Conservation (phyloP, 352 stramenopile species). For the Phytopythium delawarense region DNA sequence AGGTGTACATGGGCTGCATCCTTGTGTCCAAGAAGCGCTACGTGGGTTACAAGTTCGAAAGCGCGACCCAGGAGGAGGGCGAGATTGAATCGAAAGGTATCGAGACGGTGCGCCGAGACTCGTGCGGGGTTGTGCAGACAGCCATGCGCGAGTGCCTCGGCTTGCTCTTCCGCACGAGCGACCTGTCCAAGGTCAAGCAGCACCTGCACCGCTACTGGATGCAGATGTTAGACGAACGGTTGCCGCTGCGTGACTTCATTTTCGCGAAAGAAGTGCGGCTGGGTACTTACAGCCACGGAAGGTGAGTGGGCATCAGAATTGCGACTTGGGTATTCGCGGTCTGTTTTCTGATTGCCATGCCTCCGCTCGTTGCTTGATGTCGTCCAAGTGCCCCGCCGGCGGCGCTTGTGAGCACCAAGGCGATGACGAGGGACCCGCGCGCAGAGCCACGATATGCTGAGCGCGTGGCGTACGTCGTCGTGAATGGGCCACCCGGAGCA, state of each 20-base stretch:
- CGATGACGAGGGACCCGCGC: conserved; percentile 71
- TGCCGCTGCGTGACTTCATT: conserved; percentile 76
- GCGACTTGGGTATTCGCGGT: not conserved
- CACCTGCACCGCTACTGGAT: conserved; percentile 60
- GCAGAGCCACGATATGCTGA: conserved; percentile 81
- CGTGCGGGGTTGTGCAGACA: conserved; percentile 84
- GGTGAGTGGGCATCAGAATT: conserved; percentile 13
- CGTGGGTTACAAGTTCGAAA: conserved; percentile 85
- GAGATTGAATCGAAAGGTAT: conserved; percentile 91
- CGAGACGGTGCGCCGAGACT: conserved; percentile 91
- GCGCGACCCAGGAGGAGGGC: conserved; percentile 33
- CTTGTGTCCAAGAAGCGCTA: conserved; percentile 96
- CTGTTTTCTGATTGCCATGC: not conserved
- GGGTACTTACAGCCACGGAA: conserved; percentile 69
- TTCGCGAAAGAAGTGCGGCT: conserved; percentile 86
- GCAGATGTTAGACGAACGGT: conserved; percentile 55
- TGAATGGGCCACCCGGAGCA: conserved; percentile 81
- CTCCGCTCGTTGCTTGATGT: conserved; percentile 1
- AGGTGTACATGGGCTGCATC: conserved; percentile 92
- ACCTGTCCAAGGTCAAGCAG: conserved; percentile 70
- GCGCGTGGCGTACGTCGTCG: conserved; percentile 89
- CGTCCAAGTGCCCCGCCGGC: conserved; percentile 53
- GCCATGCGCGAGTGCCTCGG: conserved; percentile 63
- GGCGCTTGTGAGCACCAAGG: conserved; percentile 74
- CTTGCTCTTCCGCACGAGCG: conserved; percentile 59